Conservation (phyloP, 2,329 filamentous ascomycete species). For the Fusarium staphyleae region DNA sequence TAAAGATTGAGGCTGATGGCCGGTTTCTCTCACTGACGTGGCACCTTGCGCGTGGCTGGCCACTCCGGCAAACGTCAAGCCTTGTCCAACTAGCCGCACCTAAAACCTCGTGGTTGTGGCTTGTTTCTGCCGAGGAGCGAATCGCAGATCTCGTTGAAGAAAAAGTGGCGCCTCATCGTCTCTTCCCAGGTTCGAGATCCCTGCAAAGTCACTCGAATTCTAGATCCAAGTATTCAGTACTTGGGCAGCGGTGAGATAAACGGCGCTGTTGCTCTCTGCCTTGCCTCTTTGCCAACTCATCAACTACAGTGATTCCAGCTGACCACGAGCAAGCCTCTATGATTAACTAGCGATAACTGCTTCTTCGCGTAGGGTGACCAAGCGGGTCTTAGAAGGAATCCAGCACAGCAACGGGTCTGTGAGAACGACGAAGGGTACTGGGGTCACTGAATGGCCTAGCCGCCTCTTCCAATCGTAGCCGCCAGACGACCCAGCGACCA, state of each 20-base stretch:
- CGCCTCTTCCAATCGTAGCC: constrained; percentile 46
- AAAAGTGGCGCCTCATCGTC: constrained; percentile 12
- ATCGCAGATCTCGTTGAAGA: constrained; percentile 24
- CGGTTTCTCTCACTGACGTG: constrained; percentile 49
- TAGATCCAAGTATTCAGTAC: constrained; percentile 43
- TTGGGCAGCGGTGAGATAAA: constrained; percentile 37
- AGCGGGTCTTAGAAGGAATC: constrained; percentile 16
- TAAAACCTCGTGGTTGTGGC: constrained; percentile 33
- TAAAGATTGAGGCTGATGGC: constrained; percentile 48
- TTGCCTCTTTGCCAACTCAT: constrained; percentile 43
- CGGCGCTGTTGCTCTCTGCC: constrained; percentile 22
- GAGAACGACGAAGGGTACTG: constrained; percentile 13
- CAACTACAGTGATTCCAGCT: constrained; percentile 35
- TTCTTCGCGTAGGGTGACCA: constrained; percentile 21
- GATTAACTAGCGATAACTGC: constrained; percentile 13
- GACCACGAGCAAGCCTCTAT: constrained; percentile 28
- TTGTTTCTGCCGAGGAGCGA: constrained; percentile 30
- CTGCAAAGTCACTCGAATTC: constrained; percentile 42
- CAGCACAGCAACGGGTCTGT: constrained; percentile 15
- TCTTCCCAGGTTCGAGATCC: constrained; percentile 13
- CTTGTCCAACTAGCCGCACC: constrained; percentile 16
- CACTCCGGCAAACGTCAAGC: constrained; percentile 34
- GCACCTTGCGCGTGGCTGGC: constrained; percentile 48
- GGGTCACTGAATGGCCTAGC: constrained; percentile 30
- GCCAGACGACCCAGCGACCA: constrained; percentile 42